Base-by-base conservation (phyloP, 768 basidiomycete genomes). In the Boletus patriciae region DNA sequence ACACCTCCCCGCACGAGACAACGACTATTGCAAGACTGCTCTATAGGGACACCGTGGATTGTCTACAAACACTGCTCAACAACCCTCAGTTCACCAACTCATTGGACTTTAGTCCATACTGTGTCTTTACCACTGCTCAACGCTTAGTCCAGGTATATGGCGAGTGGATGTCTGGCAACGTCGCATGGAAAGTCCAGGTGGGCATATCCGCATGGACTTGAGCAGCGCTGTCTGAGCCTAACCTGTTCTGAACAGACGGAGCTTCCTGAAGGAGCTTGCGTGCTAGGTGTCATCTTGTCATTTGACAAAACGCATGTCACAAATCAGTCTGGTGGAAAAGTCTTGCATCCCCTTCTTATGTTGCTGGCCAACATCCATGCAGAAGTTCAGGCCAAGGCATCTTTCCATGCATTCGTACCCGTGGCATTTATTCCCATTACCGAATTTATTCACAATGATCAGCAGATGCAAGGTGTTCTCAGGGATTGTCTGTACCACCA, bases 111-210 rank as follows among this genome's bases (percentile, higher is more conserved):
- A 54, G 37, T 13, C 70, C 64, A 7, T 52, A 51, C 3, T 46
- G 51, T 16, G n/a, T 60, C 1, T 73, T 56, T 29, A 43, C 46
- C 27, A 45, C 46, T 25, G 46, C 57, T 18, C 60, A 59, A 37
- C 29, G 52, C 21, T 36, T 34, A 6, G 34, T 56, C 9, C 34
- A 52, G 10, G 37, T 62, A 16, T 70, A 61, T 29, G 43, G 19
- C 11, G 64, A 70, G n/a, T 71, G 59, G 48, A 63, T 72, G 31
- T 67, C 60, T 8, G 53, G 62, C 21, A 54, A 70, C 6, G 16
- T 23, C 21, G 63, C 70, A 19, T 72, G 71, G 71, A 19, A 60
- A 10, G 54, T 66, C 12, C 68, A 70, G 64, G 68, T 65, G 46
- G 21, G 54, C 46, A 44, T 13, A 2, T 21, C 33, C 15, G 15